These are phyloP conservation scores for Amphicarpaea edgeworthii DNA, from an alignment of 306 rosid species.

Conservation along the genomic window DNA sequence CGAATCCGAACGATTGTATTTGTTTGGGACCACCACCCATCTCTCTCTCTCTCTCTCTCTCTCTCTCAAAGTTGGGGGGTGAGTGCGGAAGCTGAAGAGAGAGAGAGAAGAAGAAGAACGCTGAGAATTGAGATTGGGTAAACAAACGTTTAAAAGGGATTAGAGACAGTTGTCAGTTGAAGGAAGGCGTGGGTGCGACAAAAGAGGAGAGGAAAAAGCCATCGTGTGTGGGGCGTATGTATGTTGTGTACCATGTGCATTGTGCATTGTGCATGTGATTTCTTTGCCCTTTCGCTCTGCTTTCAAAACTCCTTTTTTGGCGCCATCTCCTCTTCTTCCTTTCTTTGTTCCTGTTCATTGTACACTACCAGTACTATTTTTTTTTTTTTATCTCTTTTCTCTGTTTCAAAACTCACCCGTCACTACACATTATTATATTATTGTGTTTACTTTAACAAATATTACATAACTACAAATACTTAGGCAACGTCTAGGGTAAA, in stretches of 20 bases:
- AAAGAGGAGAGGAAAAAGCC: conserved; percentile 41
- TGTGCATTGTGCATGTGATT: too few relatives aligned
- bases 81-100: conserved; percentile 41
- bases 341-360: not conserved
- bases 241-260: too few relatives aligned
- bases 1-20: conserved; percentile 38
- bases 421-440: too few relatives aligned
- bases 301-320: conserved; percentile 24
- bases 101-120: not conserved
- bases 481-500: too few relatives aligned
- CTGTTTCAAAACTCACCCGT: too few relatives aligned
- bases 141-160: conserved; percentile 19
- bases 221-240: too few relatives aligned
- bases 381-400: too few relatives aligned
- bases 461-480: too few relatives aligned
- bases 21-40: conserved; percentile 36
- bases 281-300: not conserved
- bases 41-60: not conserved
- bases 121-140: too few relatives aligned
- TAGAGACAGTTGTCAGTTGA: not conserved
- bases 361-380: too few relatives aligned
- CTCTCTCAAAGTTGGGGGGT: too few relatives aligned
- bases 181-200: conserved; percentile 19
- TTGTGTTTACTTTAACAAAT: too few relatives aligned
- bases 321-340: conserved; percentile 33